Evolutionary conservation across 805 yeast genomes (phyloP).

Genomic region (Priceomyces castillae): DNA sequence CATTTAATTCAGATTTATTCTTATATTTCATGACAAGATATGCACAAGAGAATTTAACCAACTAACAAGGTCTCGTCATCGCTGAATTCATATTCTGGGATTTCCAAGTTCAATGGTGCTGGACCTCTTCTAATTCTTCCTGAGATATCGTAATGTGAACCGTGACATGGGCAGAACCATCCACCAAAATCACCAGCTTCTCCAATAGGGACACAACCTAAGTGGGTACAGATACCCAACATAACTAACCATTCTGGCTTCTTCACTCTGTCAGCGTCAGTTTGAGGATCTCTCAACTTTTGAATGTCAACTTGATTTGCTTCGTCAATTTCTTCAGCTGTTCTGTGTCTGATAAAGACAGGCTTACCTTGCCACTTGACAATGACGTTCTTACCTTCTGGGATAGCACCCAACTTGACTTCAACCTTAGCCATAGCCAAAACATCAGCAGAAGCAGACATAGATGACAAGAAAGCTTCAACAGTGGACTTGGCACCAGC

Average conservation of each 20-base stretch:
- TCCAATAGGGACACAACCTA: constrained; percentile 99
- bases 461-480: constrained; percentile 83
- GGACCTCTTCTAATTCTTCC: constrained; percentile 99
- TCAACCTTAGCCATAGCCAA: constrained; percentile 99
- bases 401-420: constrained; percentile 88
- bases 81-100: constrained; percentile 84
- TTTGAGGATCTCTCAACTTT: constrained; percentile 89
- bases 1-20: not conserved
- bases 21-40: constrained; percentile 3
- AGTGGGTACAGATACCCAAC: constrained; percentile 99
- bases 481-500: constrained; percentile 97
- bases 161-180: constrained; percentile 99
- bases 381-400: constrained; percentile 96
- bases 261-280: constrained; percentile 88
- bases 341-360: constrained; percentile 98
- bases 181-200: constrained; percentile 99
- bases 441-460: constrained; percentile 98
- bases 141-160: constrained; percentile 99
- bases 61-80: constrained; percentile 77
- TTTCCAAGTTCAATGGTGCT: constrained; percentile 97
- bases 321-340: constrained; percentile 87
- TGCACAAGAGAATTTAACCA: constrained; percentile 54
- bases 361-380: constrained; percentile 99
- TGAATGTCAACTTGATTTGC: constrained; percentile 81
- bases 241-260: constrained; percentile 98